phyloP scores from a whole-genome alignment of 2,329 filamentous ascomycete genomes.

The Aureobasidium melanogenum region DNA sequence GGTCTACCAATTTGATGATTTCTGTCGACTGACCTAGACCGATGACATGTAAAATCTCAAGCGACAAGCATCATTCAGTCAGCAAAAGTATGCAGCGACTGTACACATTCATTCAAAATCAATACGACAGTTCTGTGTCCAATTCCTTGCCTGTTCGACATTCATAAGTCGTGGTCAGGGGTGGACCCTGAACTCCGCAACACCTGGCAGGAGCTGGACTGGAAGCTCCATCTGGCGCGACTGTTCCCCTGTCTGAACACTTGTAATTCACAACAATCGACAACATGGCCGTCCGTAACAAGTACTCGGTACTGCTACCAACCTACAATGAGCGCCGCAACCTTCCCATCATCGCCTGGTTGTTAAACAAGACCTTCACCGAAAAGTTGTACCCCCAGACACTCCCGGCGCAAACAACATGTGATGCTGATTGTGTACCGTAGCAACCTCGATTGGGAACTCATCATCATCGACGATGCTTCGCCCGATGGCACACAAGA shows the following conservation, averaged over 20 bases:
- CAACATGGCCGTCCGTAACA: conserved; percentile 48
- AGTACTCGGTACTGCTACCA: conserved; percentile 94
- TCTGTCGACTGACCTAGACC: no score
- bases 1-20: background rate
- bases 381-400: conserved; percentile 56
- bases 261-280: background rate
- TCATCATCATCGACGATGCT: conserved; percentile 97
- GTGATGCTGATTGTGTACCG: background rate
- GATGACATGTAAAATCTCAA: background rate
- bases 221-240: background rate
- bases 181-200: conserved; percentile 4
- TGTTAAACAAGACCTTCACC: conserved; percentile 85
- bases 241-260: background rate
- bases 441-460: conserved; percentile 90
- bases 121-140: background rate
- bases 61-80: background rate
- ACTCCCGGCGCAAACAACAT: background rate
- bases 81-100: background rate
- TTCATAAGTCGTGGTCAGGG: background rate
- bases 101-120: background rate
- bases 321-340: conserved; percentile 99
- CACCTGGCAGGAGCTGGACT: conserved; percentile 1
- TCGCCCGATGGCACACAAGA: conserved; percentile 92
- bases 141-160: background rate
- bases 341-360: conserved; percentile 89